Evolutionary conservation across 306 rosid genomes (phyloP).

Genomic region (Mimosa bimucronata): DNA sequence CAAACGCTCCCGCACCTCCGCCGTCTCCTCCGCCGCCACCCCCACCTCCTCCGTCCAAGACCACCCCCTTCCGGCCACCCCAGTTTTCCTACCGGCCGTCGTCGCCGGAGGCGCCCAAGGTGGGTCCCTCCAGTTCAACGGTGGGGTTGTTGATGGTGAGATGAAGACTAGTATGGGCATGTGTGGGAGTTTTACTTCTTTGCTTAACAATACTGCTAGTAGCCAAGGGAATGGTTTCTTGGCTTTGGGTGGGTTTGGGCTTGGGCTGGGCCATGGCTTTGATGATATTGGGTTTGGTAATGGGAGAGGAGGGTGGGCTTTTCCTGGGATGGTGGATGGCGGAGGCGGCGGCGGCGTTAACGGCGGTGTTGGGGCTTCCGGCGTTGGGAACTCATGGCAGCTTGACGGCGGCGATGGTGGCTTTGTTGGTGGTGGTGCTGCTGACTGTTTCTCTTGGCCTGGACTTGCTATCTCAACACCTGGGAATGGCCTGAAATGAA

Average conservation of each 20-base stretch:
- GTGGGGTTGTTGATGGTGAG: slow-evolving; percentile 43
- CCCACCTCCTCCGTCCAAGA: slow-evolving; percentile 44
- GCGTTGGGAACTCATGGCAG: slow-evolving; percentile 71
- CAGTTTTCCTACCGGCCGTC: slow-evolving; percentile 43
- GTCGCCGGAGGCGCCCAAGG: slow-evolving; percentile 30
- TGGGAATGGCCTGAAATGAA: slow-evolving; percentile 77
- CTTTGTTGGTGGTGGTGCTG: slow-evolving; percentile 64
- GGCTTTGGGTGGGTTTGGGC: slow-evolving; percentile 81
- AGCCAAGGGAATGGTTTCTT: slow-evolving; percentile 69
- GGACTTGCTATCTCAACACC: slow-evolving; percentile 90
- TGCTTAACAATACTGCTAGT: slow-evolving; percentile 50
- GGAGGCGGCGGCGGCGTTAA: slow-evolving; percentile 16
- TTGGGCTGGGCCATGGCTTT: slow-evolving; percentile 68
- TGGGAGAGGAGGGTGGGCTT: slow-evolving; percentile 70
- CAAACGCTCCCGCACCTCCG: slow-evolving; percentile 75
- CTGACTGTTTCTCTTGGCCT: slow-evolving; percentile 88
- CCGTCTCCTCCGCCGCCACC: slow-evolving; percentile 21
- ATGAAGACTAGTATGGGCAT: slow-evolving; percentile 41
- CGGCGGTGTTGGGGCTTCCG: slow-evolving; percentile 38
- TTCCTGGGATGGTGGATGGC: slow-evolving; percentile 60
- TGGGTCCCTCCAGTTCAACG: slow-evolving; percentile 38
- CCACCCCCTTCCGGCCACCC: slow-evolving; percentile 34
- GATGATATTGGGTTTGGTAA: slow-evolving; percentile 74
- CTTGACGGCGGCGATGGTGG: slow-evolving; percentile 68
- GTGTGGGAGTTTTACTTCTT: slow-evolving; percentile 78